Conservation (phyloP, 148 eudicot genomes). For the Nyssa sinensis region DNA sequence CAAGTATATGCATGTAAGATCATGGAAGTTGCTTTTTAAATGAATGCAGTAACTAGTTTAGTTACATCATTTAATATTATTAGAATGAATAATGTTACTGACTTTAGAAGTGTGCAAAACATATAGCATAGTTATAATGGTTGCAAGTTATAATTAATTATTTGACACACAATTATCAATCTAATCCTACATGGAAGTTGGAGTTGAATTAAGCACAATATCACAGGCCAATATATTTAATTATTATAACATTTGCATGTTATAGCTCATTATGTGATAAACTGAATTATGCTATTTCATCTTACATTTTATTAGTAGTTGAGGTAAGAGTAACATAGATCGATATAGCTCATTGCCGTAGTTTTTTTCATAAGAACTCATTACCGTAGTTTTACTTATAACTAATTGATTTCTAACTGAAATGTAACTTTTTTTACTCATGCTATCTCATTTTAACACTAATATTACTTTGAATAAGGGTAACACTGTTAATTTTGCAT, state of each 20-base stretch:
- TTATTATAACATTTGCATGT: neutral
- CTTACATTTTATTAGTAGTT: neutral
- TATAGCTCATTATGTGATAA: too few relatives aligned
- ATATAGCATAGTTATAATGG: too few relatives aligned
- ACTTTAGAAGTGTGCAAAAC: too few relatives aligned
- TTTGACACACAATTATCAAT: neutral
- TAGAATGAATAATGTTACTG: neutral
- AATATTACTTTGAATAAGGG: neutral
- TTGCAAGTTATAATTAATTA: too few relatives aligned
- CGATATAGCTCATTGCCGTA: neutral
- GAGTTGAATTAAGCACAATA: neutral
- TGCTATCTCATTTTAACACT: neutral
- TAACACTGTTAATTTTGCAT: too few relatives aligned
- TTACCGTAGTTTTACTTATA: too few relatives aligned
- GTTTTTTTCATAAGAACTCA: too few relatives aligned
- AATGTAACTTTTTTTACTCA: neutral
- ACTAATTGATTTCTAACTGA: too few relatives aligned
- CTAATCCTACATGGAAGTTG: neutral
- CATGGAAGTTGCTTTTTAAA: neutral
- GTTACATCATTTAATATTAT: too few relatives aligned
- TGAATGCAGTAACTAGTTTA: neutral
- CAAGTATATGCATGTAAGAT: too few relatives aligned
- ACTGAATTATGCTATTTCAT: neutral
- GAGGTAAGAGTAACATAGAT: neutral
- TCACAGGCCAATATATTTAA: neutral